A percentile compares a stretch with the other conserved stretches of the same genome.
These are phyloP conservation scores for Rosa persica DNA, from an alignment of 306 rosid genomes.

Conservation along the genomic window DNA sequence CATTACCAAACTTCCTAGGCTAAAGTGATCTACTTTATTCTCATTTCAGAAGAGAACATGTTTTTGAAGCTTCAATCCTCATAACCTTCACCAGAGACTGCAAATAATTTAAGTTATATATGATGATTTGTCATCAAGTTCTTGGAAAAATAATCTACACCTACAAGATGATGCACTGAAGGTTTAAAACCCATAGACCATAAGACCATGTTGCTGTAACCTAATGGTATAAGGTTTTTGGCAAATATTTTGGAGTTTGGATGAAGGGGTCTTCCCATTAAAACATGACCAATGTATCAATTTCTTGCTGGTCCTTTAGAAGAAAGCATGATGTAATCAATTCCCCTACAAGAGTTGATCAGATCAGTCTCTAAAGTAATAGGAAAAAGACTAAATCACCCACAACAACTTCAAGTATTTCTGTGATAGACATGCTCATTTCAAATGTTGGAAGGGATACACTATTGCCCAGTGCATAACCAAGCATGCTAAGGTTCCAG, in stretches of 20 bases:
- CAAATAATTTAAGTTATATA: neutral
- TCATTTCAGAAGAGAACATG: neutral
- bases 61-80: neutral
- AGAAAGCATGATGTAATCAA: neutral
- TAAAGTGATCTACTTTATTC: neutral
- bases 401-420: neutral
- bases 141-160: neutral
- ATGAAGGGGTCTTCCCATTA: neutral
- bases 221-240: neutral
- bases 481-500: conserved; percentile 4
- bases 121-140: neutral
- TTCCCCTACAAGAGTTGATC: neutral
- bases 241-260: neutral
- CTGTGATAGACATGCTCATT: neutral
- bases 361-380: neutral
- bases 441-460: neutral
- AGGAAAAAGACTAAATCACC: neutral
- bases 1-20: neutral
- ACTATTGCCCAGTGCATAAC: conserved; percentile 4
- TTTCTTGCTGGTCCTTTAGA: neutral
- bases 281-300: neutral
- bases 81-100: neutral
- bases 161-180: neutral
- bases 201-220: neutral
- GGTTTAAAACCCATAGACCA: neutral